Evolutionary conservation across 768 basidiomycete species (phyloP), one percentile per base, ranked within the genome.

Genomic region (Pulveroboletus sp.): DNA sequence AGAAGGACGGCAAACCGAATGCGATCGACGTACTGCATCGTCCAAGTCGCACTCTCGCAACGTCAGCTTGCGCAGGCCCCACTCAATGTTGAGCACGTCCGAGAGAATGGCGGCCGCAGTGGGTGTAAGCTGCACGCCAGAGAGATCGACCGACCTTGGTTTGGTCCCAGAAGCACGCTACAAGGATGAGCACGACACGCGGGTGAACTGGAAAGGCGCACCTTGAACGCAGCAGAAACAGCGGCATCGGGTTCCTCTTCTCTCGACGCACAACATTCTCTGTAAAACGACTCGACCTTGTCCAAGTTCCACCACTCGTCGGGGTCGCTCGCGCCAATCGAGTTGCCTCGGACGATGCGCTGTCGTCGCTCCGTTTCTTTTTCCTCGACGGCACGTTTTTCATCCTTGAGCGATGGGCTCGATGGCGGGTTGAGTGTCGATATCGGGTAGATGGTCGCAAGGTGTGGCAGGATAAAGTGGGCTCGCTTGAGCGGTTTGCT

Each of bases 401-500:
- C 90, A 51, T 91, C 88, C 67, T 83, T 84, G 43, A 92, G 72
- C 3, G 78, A 78, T 1, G 85, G 84, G 3, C 83, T 89, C 40
- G 82, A 88, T 2, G 94, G 94, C 7, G 95, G 90, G 43, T 87
- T 87, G 14, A 84, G 58, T 2, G 85, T 82, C 23, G 87, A 88
- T 64, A 97, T 94, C 0, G 94, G 93, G 66, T 98, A 97, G 27
- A 94, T 82, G 20, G 88, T 89, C 27, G 82, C 84, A 57, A 97
- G 79, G 57, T 88, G 79, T 0, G 90, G 90, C 12, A 97, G 73
- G 55, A 95, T 89, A 64, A 97, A 97, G 59, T 95, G 90, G 0
- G 94, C 97, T 42, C 90, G 72, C 62, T 90, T 92, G 53, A 95
- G 75, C 11, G 89, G 81, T 59, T 76, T 80, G 31, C 69, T 66